Evolutionary conservation across 2,329 filamentous ascomycete species (phyloP).

Genomic region (Aspergillus quadrilineatus): DNA sequence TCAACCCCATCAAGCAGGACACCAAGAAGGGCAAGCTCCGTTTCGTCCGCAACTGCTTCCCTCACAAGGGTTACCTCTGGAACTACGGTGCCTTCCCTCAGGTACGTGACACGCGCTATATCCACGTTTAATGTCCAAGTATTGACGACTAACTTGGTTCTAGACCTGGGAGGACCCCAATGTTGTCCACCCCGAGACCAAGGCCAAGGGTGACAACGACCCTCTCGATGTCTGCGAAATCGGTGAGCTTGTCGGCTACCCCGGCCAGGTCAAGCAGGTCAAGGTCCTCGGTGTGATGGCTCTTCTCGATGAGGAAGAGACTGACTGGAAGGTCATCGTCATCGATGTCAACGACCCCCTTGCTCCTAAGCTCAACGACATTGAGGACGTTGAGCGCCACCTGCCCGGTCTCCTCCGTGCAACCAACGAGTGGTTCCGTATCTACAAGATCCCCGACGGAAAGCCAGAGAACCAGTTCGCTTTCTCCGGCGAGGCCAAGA

Average conservation of each 20-base stretch:
- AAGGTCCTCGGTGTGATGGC: conserved; percentile 99
- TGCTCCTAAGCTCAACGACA: conserved; percentile 93
- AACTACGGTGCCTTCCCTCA: conserved; percentile 99
- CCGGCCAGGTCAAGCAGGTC: conserved; percentile 98
- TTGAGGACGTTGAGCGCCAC: conserved; percentile 98
- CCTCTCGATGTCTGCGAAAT: conserved; percentile 99
- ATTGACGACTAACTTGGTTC: not conserved
- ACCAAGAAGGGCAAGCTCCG: conserved; percentile 99
- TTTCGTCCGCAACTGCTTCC: conserved; percentile 99
- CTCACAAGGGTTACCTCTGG: conserved; percentile 99
- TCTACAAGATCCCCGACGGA: conserved; percentile 99
- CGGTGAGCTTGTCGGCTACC: conserved; percentile 93
- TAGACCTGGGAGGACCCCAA: conserved; percentile 99
- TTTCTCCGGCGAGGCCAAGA: conserved; percentile 99
- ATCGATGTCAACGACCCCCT: conserved; percentile 98
- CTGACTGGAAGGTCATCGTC: conserved; percentile 99
- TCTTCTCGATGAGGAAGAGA: conserved; percentile 98
- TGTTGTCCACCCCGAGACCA: conserved; percentile 93
- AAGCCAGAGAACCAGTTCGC: conserved; percentile 99
- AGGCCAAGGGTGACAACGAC: conserved; percentile 99
- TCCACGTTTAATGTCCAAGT: no score
- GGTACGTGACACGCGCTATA: conserved; percentile 53
- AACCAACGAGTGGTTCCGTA: conserved; percentile 99
- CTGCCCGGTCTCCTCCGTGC: conserved; percentile 93
- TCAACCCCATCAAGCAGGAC: conserved; percentile 99